Conservation (phyloP, 495 filamentous ascomycete species). For the Rhypophila decipiens region DNA sequence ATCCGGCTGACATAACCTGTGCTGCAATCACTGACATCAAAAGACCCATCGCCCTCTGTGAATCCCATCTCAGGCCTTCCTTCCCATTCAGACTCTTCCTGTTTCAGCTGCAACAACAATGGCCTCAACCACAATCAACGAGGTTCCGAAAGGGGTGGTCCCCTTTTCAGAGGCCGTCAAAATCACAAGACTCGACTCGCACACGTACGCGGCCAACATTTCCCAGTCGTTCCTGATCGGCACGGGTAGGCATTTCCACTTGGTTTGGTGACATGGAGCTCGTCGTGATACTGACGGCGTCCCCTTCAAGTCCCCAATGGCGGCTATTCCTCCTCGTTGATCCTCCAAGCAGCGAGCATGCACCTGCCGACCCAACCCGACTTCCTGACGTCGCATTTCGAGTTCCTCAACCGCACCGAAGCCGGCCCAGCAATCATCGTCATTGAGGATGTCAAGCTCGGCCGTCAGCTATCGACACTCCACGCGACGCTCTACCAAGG, state of each 20-base stretch:
- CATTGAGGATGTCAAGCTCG: slow-evolving; percentile 68
- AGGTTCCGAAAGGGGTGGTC: too few species aligned
- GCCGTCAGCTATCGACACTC: slow-evolving; percentile 60
- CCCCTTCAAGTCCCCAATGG: slow-evolving; percentile 65
- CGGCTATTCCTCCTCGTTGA: slow-evolving; percentile 60
- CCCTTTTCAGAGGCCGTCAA: slow-evolving; percentile 31
- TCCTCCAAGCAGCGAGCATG: slow-evolving; percentile 53
- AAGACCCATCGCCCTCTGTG: too few species aligned
- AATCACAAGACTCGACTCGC: slow-evolving; percentile 47
- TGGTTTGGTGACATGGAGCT: too few species aligned
- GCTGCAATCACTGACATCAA: too few species aligned
- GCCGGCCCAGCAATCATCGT: slow-evolving; percentile 55
- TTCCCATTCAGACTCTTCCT: too few species aligned
- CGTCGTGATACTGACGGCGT: background rate
- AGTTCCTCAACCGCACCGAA: slow-evolving; percentile 65
- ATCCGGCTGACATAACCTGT: too few species aligned
- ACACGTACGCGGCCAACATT: slow-evolving; percentile 57
- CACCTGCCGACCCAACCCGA: slow-evolving; percentile 63
- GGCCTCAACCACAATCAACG: too few species aligned
- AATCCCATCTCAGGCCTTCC: too few species aligned
- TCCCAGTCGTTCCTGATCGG: slow-evolving; percentile 64
- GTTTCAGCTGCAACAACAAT: too few species aligned
- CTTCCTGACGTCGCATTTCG: slow-evolving; percentile 61
- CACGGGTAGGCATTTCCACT: slow-evolving; percentile 36
- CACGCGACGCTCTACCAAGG: slow-evolving; percentile 56